Percentiles rank a stretch among this genome's conserved stretches.
phyloP scores from a whole-genome alignment of 805 yeast genomes.

The Kodamaea nitidulidarum region DNA sequence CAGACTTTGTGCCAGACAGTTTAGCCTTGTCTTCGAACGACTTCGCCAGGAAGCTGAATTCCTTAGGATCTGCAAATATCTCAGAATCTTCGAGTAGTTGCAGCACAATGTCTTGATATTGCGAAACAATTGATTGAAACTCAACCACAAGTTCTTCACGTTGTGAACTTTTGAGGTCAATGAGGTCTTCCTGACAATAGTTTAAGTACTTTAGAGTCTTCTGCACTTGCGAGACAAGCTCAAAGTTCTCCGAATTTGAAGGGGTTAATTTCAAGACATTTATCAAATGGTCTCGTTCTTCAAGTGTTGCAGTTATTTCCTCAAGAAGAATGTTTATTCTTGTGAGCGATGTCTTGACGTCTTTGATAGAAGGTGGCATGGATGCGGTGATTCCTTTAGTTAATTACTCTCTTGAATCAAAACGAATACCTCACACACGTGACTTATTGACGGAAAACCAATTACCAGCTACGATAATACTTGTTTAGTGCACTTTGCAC shows the following conservation, averaged over 20 bases:
- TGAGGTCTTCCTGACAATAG: slow-evolving; percentile 28
- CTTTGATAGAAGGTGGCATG: slow-evolving; percentile 15
- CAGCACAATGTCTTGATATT: slow-evolving; percentile 17
- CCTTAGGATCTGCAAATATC: slow-evolving; percentile 24
- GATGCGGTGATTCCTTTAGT: too few relatives aligned
- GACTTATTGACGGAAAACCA: not conserved
- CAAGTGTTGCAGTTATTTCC: slow-evolving; percentile 26
- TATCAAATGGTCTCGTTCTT: slow-evolving; percentile 31
- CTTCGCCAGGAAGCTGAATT: slow-evolving; percentile 22
- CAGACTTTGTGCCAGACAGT: slow-evolving; percentile 23
- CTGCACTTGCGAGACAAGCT: slow-evolving; percentile 26
- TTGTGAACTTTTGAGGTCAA: slow-evolving; percentile 3
- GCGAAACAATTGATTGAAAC: slow-evolving; percentile 12
- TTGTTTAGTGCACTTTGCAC: not conserved
- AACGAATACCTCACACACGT: too few relatives aligned
- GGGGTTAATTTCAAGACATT: slow-evolving; percentile 32
- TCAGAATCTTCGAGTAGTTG: slow-evolving; percentile 22
- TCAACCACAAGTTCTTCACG: not conserved
- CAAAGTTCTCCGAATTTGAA: slow-evolving; percentile 36
- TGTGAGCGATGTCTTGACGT: slow-evolving; percentile 17
- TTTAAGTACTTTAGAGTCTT: slow-evolving; percentile 24
- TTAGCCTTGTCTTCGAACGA: slow-evolving; percentile 2
- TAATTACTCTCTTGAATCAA: too few relatives aligned
- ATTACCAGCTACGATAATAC: not conserved
- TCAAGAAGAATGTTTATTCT: slow-evolving; percentile 20